Conservation (phyloP, 1,139 yeast genomes). For the Zygosaccharomyces pseudobailii region DNA sequence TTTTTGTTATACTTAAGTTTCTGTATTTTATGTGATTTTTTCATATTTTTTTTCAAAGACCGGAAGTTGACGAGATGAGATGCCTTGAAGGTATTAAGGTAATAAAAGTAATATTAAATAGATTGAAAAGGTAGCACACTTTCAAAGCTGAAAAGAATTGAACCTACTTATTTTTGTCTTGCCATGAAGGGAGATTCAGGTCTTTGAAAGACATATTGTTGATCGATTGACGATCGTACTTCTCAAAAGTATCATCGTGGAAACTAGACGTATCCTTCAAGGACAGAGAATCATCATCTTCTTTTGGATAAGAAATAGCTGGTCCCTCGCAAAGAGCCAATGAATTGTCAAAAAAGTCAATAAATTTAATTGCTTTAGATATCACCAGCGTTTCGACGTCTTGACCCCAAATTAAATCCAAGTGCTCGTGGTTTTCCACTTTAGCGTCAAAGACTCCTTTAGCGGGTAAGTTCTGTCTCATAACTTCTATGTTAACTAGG, state of each 20-base stretch:
- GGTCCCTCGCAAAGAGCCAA: conserved; percentile 3
- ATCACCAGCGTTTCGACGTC: conserved; percentile 54
- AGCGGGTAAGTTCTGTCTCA: conserved; percentile 42
- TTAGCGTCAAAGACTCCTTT: conserved; percentile 33
- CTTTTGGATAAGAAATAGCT: neutral
- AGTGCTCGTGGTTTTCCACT: conserved; percentile 58
- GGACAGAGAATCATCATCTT: conserved; percentile 6
- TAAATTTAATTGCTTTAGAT: conserved; percentile 46
- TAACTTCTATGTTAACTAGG: conserved; percentile 74
- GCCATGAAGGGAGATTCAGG: neutral
- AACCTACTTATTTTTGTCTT: neutral
- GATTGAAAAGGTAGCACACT: neutral
- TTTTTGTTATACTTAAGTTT: neutral
- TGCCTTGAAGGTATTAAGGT: neutral
- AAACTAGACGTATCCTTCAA: neutral
- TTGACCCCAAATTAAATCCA: conserved; percentile 86
- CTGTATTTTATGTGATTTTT: neutral
- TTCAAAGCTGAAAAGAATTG: neutral
- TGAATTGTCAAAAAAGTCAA: conserved; percentile 25
- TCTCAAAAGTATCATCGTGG: neutral
- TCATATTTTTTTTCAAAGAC: conserved; percentile 1
- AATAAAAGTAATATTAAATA: neutral
- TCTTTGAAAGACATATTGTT: neutral
- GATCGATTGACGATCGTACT: neutral
- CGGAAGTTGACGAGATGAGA: conserved; percentile 1